Conservation (phyloP, 306 rosid genomes). For the Dalbergia oliveri region DNA sequence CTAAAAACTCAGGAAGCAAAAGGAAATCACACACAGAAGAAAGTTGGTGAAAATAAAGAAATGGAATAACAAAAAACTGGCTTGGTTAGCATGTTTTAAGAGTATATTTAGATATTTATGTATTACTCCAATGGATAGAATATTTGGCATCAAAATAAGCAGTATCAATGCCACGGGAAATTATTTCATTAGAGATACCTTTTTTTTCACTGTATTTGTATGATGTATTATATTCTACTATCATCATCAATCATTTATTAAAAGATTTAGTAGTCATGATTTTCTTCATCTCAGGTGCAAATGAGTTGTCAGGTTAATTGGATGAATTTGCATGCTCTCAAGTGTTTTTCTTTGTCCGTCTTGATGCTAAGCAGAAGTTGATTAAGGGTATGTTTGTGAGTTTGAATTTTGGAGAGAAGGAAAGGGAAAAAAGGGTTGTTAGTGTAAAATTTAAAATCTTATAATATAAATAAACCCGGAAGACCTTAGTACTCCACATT, state of each 20-base stretch:
- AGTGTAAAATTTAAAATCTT: too few relatives aligned
- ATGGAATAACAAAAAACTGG: slow-evolving; percentile 15
- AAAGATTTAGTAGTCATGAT: too few relatives aligned
- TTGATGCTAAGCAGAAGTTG: too few relatives aligned
- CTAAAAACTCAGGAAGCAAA: slow-evolving; percentile 7
- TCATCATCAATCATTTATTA: neutral
- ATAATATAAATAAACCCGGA: too few relatives aligned
- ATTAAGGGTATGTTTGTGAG: too few relatives aligned
- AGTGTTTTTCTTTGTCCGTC: too few relatives aligned
- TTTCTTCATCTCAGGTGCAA: neutral
- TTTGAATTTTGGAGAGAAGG: too few relatives aligned
- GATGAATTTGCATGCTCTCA: neutral
- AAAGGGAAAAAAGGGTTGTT: too few relatives aligned
- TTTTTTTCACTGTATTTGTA: slow-evolving; percentile 7
- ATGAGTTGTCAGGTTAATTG: neutral
- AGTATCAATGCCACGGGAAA: slow-evolving; percentile 24
- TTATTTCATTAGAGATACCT: slow-evolving; percentile 6
- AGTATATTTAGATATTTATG: slow-evolving; percentile 16
- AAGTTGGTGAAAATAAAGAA: slow-evolving; percentile 27
- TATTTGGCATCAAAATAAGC: slow-evolving; percentile 37
- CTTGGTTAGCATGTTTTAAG: neutral
- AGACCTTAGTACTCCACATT: too few relatives aligned
- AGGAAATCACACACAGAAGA: neutral
- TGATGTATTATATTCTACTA: slow-evolving; percentile 23
- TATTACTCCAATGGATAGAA: slow-evolving; percentile 12